These are phyloP conservation scores for Pseudozyma hubeiensis DNA, from an alignment of 1,284 basidiomycete species.

Conservation along the genomic window DNA sequence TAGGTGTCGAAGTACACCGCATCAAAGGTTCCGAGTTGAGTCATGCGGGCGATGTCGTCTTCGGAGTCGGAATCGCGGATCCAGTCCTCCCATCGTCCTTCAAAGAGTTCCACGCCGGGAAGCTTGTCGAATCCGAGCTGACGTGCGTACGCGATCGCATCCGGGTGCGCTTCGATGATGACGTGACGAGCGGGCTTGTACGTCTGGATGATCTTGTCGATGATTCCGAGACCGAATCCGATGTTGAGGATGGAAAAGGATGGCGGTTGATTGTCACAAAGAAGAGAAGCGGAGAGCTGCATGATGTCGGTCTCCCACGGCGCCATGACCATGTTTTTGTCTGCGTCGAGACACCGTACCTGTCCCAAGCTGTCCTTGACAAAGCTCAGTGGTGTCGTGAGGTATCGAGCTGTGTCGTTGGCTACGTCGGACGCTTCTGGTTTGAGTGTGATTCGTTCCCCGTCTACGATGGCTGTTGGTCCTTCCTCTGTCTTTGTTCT, in stretches of 20 bases:
- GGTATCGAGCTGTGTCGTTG: slow-evolving; percentile 78
- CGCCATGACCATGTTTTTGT: slow-evolving; percentile 78
- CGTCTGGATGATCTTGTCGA: slow-evolving; percentile 83
- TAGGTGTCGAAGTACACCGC: slow-evolving; percentile 95
- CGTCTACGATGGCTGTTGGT: slow-evolving; percentile 24
- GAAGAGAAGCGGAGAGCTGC: slow-evolving; percentile 49
- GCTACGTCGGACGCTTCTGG: slow-evolving; percentile 47
- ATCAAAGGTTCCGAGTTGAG: slow-evolving; percentile 79
- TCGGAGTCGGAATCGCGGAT: slow-evolving; percentile 85
- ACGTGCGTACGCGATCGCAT: slow-evolving; percentile 84
- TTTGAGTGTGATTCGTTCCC: slow-evolving; percentile 71
- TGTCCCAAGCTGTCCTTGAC: slow-evolving; percentile 76
- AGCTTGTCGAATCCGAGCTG: slow-evolving; percentile 65
- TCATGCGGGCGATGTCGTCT: slow-evolving; percentile 79
- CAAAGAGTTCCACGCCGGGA: slow-evolving; percentile 61
- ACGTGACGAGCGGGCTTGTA: slow-evolving; percentile 80
- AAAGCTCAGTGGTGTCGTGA: slow-evolving; percentile 80
- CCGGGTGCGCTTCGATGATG: slow-evolving; percentile 94
- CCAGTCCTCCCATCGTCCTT: slow-evolving; percentile 71
- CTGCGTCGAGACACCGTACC: slow-evolving; percentile 79
- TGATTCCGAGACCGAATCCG: slow-evolving; percentile 94
- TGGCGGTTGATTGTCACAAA: slow-evolving; percentile 58
- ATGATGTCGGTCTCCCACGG: slow-evolving; percentile 71
- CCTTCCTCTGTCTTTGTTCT: slow-evolving; percentile 9
- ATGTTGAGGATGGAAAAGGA: slow-evolving; percentile 84